These are phyloP conservation scores for Quercus wislizeni DNA, from an alignment of 306 rosid species.

Conservation along the genomic window DNA sequence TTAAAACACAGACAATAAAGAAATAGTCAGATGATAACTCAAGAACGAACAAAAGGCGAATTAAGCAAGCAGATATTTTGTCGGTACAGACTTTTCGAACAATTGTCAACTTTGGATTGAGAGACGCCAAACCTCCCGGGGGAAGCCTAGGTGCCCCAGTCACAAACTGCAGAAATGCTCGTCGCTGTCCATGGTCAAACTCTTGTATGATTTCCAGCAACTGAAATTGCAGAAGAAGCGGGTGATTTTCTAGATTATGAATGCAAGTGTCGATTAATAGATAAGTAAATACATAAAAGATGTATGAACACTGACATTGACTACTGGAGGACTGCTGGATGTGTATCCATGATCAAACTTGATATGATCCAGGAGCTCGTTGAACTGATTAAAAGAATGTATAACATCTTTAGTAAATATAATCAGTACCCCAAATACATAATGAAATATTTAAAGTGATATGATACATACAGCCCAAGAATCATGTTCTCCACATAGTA, in stretches of 20 bases:
- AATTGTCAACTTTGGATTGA: constrained; percentile 88
- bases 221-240: constrained; percentile 37
- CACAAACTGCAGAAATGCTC: constrained; percentile 96
- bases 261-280: constrained; percentile 7
- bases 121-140: constrained; percentile 95
- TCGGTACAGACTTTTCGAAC: constrained; percentile 70
- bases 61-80: background rate
- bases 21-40: constrained; percentile 11
- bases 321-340: constrained; percentile 87
- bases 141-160: constrained; percentile 98
- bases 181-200: constrained; percentile 56
- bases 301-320: constrained; percentile 49
- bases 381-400: constrained; percentile 44
- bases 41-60: background rate
- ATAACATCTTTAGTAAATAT: constrained; percentile 6
- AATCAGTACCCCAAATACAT: background rate
- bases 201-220: constrained; percentile 80
- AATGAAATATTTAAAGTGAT: constrained; percentile 1
- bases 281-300: background rate
- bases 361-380: constrained; percentile 79
- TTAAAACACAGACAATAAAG: constrained; percentile 9
- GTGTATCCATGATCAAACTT: constrained; percentile 98
- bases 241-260: background rate
- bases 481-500: constrained; percentile 84
- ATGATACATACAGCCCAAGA: constrained; percentile 78